These are phyloP conservation scores for Fusarium cyanostomum DNA, from an alignment of 2,329 filamentous ascomycete species.

Conservation along the genomic window DNA sequence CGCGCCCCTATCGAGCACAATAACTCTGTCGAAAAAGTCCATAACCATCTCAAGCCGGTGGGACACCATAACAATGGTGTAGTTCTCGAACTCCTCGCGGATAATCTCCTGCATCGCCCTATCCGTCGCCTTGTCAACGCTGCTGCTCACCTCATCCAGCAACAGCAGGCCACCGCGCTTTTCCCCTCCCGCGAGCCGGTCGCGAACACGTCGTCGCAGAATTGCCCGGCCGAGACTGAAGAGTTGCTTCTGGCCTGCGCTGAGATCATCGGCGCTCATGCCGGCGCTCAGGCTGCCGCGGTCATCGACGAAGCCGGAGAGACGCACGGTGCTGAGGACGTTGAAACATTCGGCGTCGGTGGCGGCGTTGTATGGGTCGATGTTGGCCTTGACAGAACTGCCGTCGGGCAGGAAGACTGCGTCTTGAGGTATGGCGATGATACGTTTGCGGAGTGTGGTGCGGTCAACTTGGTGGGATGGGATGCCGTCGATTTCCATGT, in stretches of 20 bases:
- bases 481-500: constrained; percentile 56
- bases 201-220: constrained; percentile 49
- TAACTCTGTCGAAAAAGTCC: constrained; percentile 59
- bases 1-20: constrained; percentile 59
- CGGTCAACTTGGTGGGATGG: constrained; percentile 52
- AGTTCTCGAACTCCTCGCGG: constrained; percentile 49
- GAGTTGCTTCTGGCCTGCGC: constrained; percentile 70
- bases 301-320: constrained; percentile 46
- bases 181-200: constrained; percentile 18
- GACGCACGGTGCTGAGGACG: constrained; percentile 49
- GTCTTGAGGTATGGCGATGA: constrained; percentile 65
- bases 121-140: constrained; percentile 55
- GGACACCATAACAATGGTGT: constrained; percentile 64
- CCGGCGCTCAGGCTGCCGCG: constrained; percentile 47
- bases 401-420: constrained; percentile 60
- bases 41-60: constrained; percentile 61
- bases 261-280: constrained; percentile 60
- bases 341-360: constrained; percentile 47
- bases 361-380: constrained; percentile 52
- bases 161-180: constrained; percentile 47
- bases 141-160: constrained; percentile 56
- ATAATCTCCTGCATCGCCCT: constrained; percentile 54
- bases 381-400: constrained; percentile 52
- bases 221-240: constrained; percentile 71
- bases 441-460: constrained; percentile 53